These are phyloP conservation scores for Hibiscus tridactylites DNA, from an alignment of 345 rosid genomes.

Conservation along the genomic window DNA sequence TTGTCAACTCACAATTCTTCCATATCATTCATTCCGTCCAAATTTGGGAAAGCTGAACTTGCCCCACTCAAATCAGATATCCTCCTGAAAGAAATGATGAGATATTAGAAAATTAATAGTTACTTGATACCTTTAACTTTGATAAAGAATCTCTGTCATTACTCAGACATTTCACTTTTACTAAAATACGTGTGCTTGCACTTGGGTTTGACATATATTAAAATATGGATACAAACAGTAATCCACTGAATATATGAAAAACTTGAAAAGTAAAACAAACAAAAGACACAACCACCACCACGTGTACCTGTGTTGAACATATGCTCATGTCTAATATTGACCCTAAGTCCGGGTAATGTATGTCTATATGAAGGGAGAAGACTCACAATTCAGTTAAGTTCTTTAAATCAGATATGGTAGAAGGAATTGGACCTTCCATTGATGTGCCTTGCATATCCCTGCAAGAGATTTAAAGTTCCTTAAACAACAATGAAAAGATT, in stretches of 20 bases:
- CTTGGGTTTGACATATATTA: neutral
- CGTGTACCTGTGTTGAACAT: neutral
- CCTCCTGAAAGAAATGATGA: slow-evolving; percentile 35
- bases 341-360: neutral
- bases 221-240: neutral
- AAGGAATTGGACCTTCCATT: slow-evolving; percentile 86
- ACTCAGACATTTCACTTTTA: neutral
- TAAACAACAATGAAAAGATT: neutral
- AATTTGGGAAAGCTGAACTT: slow-evolving; percentile 42
- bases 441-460: slow-evolving; percentile 81
- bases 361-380: neutral
- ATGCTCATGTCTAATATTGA: neutral
- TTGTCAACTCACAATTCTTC: slow-evolving; percentile 42
- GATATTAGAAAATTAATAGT: neutral
- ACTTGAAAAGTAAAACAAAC: too few relatives aligned
- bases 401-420: slow-evolving; percentile 42
- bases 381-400: slow-evolving; percentile 53
- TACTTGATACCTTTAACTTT: neutral
- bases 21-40: slow-evolving; percentile 20
- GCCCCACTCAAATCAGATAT: slow-evolving; percentile 61
- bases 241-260: neutral
- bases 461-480: slow-evolving; percentile 6
- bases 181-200: neutral
- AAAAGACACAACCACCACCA: too few relatives aligned
- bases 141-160: neutral